A percentile compares a stretch with the other conserved stretches of the same genome.
These are phyloP conservation scores for Smallanthus sonchifolius DNA, from an alignment of 129 eudicot species.

Conservation along the genomic window DNA sequence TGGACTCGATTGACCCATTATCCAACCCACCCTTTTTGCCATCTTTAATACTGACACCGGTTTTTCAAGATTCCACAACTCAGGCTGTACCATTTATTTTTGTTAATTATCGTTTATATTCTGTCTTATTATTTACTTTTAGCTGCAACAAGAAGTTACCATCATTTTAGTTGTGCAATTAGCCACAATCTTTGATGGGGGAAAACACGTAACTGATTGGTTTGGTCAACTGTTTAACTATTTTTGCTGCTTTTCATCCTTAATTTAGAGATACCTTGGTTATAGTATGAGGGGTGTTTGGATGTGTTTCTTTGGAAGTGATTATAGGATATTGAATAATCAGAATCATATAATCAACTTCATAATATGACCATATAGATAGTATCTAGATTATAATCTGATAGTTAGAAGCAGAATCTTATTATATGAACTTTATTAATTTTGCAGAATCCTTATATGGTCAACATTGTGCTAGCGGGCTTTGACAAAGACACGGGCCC, in stretches of 20 bases:
- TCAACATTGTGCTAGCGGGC: constrained; percentile 83
- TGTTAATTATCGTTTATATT: background rate
- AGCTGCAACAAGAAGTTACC: background rate
- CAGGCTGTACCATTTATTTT: background rate
- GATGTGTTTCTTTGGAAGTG: background rate
- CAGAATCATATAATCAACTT: background rate
- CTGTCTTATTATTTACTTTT: background rate
- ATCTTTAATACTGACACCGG: background rate
- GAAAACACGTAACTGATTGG: background rate
- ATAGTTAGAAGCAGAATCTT: background rate
- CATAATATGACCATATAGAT: background rate
- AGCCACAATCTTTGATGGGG: background rate
- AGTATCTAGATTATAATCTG: background rate
- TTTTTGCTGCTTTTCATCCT: background rate
- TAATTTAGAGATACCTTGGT: background rate
- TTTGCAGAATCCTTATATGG: constrained; percentile 84
- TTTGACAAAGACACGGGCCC: constrained; percentile 90
- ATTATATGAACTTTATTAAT: background rate
- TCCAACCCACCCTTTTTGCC: background rate
- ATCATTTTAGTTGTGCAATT: background rate
- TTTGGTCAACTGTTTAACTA: background rate
- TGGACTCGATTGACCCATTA: background rate
- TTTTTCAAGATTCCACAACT: background rate
- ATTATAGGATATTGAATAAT: background rate
- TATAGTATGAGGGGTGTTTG: background rate